Percentiles rank a stretch among this genome's conserved stretches.
Conservation (phyloP, 139 green algal genomes). For the Haematococcus lacustris region DNA sequence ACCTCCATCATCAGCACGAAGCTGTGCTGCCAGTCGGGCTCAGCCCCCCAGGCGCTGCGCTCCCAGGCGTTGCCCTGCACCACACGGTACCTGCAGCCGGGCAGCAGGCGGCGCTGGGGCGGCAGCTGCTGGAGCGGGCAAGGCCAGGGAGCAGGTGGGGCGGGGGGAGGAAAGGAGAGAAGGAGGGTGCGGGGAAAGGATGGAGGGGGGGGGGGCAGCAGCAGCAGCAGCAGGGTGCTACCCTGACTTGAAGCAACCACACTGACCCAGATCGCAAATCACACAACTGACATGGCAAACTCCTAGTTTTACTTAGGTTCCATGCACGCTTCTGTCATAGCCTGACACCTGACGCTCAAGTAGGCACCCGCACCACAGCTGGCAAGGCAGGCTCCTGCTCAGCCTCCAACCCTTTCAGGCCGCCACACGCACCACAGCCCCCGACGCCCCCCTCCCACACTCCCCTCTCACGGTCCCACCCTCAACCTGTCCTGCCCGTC, state of each 20-base stretch:
- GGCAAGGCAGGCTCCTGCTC: neutral
- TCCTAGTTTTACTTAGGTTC: too few relatives aligned
- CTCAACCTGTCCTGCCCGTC: neutral
- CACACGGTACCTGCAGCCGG: conserved; percentile 17
- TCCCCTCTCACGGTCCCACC: neutral
- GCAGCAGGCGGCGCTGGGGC: too few relatives aligned
- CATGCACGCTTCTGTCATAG: too few relatives aligned
- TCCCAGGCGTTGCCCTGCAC: conserved; percentile 32
- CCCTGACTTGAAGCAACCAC: too few relatives aligned
- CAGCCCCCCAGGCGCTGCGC: conserved; percentile 25
- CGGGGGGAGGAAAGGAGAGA: neutral
- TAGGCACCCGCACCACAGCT: neutral
- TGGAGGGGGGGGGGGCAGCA: too few relatives aligned
- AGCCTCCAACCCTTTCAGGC: neutral
- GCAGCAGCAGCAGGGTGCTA: too few relatives aligned
- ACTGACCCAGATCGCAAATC: too few relatives aligned
- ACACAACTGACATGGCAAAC: too few relatives aligned
- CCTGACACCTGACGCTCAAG: neutral
- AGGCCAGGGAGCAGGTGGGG: too few relatives aligned
- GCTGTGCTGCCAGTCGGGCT: conserved; percentile 20
- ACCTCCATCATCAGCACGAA: conserved; percentile 76
- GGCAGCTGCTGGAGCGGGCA: neutral
- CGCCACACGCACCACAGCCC: neutral
- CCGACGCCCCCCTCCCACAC: neutral
- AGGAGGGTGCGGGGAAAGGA: too few relatives aligned